Evolutionary conservation across 345 rosid genomes (phyloP), one percentile per base, ranked within the genome.

Genomic region (Eucalyptus microcorys): DNA sequence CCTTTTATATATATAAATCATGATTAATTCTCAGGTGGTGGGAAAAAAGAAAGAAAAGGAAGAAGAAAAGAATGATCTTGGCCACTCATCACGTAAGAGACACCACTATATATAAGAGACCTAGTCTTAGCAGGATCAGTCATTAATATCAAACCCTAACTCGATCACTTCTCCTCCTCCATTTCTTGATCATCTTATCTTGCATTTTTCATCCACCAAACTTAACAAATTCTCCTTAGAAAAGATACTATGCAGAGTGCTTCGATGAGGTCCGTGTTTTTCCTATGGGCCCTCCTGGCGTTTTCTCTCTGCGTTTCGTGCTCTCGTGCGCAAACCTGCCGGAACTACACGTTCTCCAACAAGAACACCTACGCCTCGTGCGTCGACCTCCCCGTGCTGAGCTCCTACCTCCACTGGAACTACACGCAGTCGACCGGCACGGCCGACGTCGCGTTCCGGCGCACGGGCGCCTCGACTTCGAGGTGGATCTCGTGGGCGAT

Each of bases 401-500:
- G 89, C 84, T 92, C 96, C 24, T 95, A 42, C 89, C 94, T 97
- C 43, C 97, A 97, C 90, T 97, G 98, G 98, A 96, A 86, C 21
- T 94, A 88, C 89, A 24, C 91, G 76, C 81, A 89, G 10, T 85
- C 92, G 34, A 92, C 92, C 48, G 45, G 57, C 34, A 91, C 93
- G 45, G 95, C 92, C n/a, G 93, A 95, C 2, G 66, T 97, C 10
- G 99, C 98, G 1, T 96, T 90, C 90, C 94, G 99, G 26, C 94
- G 90, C 81, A 89, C 91, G 1, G 89, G 92, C 45, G 91, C 96
- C 57, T 30, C 90, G 4, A 10, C 94, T 3, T 71, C 93, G 0
- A 86, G 88, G 7, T 97, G 98, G 98, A 86, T 94, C 12, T 86
- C 98, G 26, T 96, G 98, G 98, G 96, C 94, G 15, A 91, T 97